These are phyloP conservation scores for Pseudofabraea citricarpa DNA, from an alignment of 2,329 filamentous ascomycete species.

Conservation along the genomic window DNA sequence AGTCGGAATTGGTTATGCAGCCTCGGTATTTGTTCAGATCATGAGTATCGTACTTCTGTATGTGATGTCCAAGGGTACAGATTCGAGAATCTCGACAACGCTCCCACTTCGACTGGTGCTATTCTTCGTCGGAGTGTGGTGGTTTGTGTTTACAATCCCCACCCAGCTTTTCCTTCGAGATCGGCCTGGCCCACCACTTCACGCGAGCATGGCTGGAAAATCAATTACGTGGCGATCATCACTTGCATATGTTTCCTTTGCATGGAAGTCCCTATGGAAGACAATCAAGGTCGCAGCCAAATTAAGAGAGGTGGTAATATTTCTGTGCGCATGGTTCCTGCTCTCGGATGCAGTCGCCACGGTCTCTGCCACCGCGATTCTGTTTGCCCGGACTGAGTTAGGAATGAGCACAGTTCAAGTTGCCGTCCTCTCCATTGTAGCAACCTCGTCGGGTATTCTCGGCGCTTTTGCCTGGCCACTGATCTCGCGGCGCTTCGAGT, in stretches of 20 bases:
- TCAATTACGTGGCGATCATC: constrained; percentile 36
- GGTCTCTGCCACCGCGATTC: constrained; percentile 85
- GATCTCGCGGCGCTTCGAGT: constrained; percentile 62
- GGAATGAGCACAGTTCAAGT: constrained; percentile 85
- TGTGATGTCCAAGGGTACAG: constrained; percentile 26
- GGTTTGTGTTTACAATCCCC: constrained; percentile 83
- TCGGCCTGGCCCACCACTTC: constrained; percentile 76
- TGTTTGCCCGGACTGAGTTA: constrained; percentile 91
- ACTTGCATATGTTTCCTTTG: constrained; percentile 69
- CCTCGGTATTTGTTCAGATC: constrained; percentile 78
- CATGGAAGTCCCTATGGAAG: constrained; percentile 79
- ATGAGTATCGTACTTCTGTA: constrained; percentile 74
- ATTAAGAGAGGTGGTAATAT: constrained; percentile 68
- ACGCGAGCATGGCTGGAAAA: constrained; percentile 11
- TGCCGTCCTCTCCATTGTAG: constrained; percentile 89
- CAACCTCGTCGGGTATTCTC: constrained; percentile 74
- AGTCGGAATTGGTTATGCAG: constrained; percentile 88
- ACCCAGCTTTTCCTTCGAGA: constrained; percentile 79
- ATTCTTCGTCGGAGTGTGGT: constrained; percentile 82
- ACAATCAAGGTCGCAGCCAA: constrained; percentile 71
- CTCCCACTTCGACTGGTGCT: constrained; percentile 82
- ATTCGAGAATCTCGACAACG: constrained; percentile 62
- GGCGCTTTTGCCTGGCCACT: constrained; percentile 88
- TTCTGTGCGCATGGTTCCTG: constrained; percentile 87
- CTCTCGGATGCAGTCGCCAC: constrained; percentile 91